These are phyloP conservation scores for Fomitopsis pinicola DNA, from an alignment of 1,284 basidiomycete species.

Conservation along the genomic window DNA sequence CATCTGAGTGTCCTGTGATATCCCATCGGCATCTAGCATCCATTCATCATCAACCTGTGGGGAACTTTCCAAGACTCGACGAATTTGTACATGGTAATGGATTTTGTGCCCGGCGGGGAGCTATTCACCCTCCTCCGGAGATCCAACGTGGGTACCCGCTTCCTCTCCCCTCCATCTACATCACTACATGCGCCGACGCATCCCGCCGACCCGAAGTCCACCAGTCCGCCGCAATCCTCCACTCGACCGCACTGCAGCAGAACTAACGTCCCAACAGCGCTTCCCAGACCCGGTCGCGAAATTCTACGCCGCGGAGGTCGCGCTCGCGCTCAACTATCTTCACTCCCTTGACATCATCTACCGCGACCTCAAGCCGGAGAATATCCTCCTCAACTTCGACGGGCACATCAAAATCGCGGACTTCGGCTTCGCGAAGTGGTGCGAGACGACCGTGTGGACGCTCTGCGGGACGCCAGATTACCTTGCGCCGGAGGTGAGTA, in stretches of 20 bases:
- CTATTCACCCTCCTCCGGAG: conserved; percentile 88
- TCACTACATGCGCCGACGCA: too few species aligned
- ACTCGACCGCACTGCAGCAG: not conserved
- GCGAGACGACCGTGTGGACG: conserved; percentile 92
- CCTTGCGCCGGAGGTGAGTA: conserved; percentile 77
- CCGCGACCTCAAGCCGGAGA: conserved; percentile 97
- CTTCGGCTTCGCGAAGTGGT: conserved; percentile 95
- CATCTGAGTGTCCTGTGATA: not conserved
- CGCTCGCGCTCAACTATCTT: conserved; percentile 90
- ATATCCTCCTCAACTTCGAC: conserved; percentile 89
- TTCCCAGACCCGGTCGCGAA: conserved; percentile 99
- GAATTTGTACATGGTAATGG: conserved; percentile 99
- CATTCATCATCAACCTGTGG: conserved; percentile 98
- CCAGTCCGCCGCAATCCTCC: not conserved
- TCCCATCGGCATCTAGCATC: conserved; percentile 42
- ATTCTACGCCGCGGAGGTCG: conserved; percentile 98
- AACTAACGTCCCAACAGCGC: conserved; percentile 45
- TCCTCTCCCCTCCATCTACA: not conserved
- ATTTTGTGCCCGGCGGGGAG: conserved; percentile 98
- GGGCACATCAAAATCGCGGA: conserved; percentile 99
- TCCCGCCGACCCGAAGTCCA: too few species aligned
- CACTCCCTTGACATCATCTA: conserved; percentile 93
- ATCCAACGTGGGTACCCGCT: conserved; percentile 61
- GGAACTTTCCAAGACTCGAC: conserved; percentile 93
- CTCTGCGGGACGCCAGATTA: conserved; percentile 98